Evolutionary conservation across 2,329 filamentous ascomycete genomes (phyloP), one percentile per base, ranked within the genome.

Genomic region (Drechslera avenae): DNA sequence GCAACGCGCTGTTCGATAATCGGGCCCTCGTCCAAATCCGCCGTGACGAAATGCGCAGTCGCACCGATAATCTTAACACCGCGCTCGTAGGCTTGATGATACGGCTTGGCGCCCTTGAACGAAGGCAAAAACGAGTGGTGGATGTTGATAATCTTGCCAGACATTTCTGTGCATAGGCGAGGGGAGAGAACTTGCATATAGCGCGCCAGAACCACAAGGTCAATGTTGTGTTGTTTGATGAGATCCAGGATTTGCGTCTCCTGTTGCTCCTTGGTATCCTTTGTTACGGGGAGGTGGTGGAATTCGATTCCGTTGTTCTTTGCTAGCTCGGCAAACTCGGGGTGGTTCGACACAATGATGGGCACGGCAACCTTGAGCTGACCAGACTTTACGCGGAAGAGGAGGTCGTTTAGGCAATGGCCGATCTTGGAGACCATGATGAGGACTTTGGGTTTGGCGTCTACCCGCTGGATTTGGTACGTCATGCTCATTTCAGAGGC

Each of bases 381-480:
- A 37, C 84, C 84, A 14, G 86, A 86, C 73, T 86, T 87, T 67
- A 87, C 83, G 49, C 90, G 86, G 84, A 91, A 94, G 31, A 94
- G 82, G 40, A 94, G 78, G 74, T 93, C 89, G 74, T 92, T 92
- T 46, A 93, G 79, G 73, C 89, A 93, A 79, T 93, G 89, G 7
- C 89, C 90, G 64, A 91, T 92, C 78, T 92, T 92, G 66, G 89
- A 92, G 23, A 93, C 90, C 89, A 94, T 93, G 79, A 94, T 90
- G 64, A 94, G 79, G 40, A 92, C 86, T 59, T 86, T 83, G 50
- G 87, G 86, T 77, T 91, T 91, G 66, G 85, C 80, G 41, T 84
- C 76, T 10, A 85, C 82, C 3, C 87, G 83, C 12, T 86, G 82
- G 63, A 94, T 81, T 63, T 89, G 81, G 76, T 88, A 91, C 63